A percentile compares a stretch with the other conserved stretches of the same genome.
phyloP scores from a whole-genome alignment of 2,329 filamentous ascomycete genomes.

The Curvularia hawaiiensis region DNA sequence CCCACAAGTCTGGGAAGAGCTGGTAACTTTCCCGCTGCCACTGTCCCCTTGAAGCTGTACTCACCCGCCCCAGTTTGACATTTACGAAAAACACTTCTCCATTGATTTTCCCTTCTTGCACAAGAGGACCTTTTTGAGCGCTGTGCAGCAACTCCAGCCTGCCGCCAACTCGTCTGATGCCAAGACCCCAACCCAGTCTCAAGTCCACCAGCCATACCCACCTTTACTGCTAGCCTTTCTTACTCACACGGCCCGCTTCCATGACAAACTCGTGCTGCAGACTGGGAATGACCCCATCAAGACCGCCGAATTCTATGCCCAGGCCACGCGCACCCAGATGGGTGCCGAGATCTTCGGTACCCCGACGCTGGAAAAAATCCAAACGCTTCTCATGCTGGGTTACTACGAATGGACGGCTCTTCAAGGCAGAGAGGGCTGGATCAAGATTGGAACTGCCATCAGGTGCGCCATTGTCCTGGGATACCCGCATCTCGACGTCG shows the following conservation, averaged over 20 bases:
- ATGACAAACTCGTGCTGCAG: constrained; percentile 55
- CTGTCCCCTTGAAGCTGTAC: not conserved
- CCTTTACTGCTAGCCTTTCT: constrained; percentile 69
- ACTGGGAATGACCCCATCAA: constrained; percentile 19
- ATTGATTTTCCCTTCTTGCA: constrained; percentile 76
- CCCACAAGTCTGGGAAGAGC: constrained; percentile 68
- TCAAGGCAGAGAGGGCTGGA: constrained; percentile 66
- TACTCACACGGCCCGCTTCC: constrained; percentile 71
- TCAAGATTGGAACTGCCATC: constrained; percentile 65
- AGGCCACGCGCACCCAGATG: constrained; percentile 59
- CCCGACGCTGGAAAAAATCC: constrained; percentile 66
- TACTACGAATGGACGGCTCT: constrained; percentile 74
- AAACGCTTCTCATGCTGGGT: constrained; percentile 72
- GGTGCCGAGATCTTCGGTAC: constrained; percentile 17
- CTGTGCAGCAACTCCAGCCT: constrained; percentile 26
- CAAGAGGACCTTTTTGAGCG: constrained; percentile 63
- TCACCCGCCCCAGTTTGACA: constrained; percentile 57
- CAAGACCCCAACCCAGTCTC: constrained; percentile 32
- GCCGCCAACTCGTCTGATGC: constrained; percentile 39
- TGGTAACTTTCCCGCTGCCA: constrained; percentile 47
- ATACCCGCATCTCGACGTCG: constrained; percentile 36
- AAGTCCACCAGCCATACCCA: constrained; percentile 54
- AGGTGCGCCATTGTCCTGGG: constrained; percentile 59
- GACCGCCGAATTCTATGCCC: constrained; percentile 67
- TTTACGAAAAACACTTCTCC: constrained; percentile 73